These are phyloP conservation scores for Candida tibetensis DNA, from an alignment of 805 yeast species.

Conservation along the genomic window DNA sequence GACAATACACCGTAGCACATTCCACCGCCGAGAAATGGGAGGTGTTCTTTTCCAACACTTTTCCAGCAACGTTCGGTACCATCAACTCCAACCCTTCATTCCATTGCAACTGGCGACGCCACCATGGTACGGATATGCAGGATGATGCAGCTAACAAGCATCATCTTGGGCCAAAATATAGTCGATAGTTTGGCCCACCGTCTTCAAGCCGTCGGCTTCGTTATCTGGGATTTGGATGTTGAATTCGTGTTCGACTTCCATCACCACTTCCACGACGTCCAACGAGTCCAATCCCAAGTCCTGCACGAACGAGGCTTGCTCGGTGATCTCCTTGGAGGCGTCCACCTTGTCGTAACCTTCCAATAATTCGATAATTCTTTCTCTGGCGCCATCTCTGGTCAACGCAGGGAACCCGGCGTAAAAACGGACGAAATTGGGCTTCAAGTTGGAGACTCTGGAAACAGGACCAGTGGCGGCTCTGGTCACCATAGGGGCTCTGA, in stretches of 20 bases:
- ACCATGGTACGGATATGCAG: no score
- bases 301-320: constrained; percentile 33
- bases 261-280: constrained; percentile 46
- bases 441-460: constrained; percentile 7
- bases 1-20: no score
- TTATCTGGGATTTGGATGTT: constrained; percentile 47
- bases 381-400: constrained; percentile 59
- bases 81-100: no score
- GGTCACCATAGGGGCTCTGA: constrained; percentile 20
- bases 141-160: constrained; percentile 40
- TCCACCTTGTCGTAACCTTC: constrained; percentile 63
- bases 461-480: constrained; percentile 6
- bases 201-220: constrained; percentile 45
- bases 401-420: constrained; percentile 61
- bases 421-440: constrained; percentile 20
- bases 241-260: constrained; percentile 48
- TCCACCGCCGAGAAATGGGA: no score
- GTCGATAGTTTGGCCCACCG: constrained; percentile 46
- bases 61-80: no score
- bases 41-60: no score
- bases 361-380: constrained; percentile 60
- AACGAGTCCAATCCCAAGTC: constrained; percentile 48
- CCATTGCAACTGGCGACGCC: no score
- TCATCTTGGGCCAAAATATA: constrained; percentile 42
- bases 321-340: constrained; percentile 33